phyloP scores from a whole-genome alignment of 176 grass and related monocot species.

The Chloris gayana region DNA sequence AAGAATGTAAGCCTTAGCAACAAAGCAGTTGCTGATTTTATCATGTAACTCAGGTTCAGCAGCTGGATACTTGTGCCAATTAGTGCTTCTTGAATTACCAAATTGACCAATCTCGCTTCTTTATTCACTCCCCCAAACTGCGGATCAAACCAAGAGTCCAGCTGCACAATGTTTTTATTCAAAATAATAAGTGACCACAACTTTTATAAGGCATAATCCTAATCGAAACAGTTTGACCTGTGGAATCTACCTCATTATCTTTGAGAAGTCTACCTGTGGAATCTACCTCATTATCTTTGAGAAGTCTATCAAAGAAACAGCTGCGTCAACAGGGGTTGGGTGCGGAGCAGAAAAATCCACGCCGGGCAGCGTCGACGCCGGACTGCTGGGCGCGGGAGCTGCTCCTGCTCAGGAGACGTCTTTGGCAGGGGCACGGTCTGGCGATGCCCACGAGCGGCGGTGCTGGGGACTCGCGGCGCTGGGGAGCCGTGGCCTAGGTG shows the following conservation, averaged over 20 bases:
- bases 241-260: slow-evolving; percentile 60
- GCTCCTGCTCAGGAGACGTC: too few relatives aligned
- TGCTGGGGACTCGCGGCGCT: too few relatives aligned
- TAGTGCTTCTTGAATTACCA: slow-evolving; percentile 53
- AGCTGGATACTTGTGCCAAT: slow-evolving; percentile 54
- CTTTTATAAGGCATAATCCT: background rate
- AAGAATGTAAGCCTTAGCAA: too few relatives aligned
- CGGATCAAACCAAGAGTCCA: slow-evolving; percentile 80
- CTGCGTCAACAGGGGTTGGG: too few relatives aligned
- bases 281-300: slow-evolving; percentile 72
- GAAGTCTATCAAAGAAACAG: slow-evolving; percentile 61
- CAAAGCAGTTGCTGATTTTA: too few relatives aligned
- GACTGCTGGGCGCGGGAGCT: too few relatives aligned
- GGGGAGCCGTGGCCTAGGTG: too few relatives aligned
- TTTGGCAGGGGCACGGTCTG: too few relatives aligned
- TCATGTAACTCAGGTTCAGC: slow-evolving; percentile 87
- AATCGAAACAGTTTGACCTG: background rate
- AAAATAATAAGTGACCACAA: background rate
- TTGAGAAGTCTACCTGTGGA: slow-evolving; percentile 36
- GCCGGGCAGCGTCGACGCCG: too few relatives aligned
- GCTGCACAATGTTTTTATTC: slow-evolving; percentile 45
- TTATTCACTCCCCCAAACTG: slow-evolving; percentile 71
- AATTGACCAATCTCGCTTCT: slow-evolving; percentile 69
- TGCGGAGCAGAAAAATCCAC: too few relatives aligned
- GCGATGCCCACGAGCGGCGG: too few relatives aligned